Base-by-base conservation (phyloP, 352 stramenopile genomes). In the Globisporangium spinosum region DNA sequence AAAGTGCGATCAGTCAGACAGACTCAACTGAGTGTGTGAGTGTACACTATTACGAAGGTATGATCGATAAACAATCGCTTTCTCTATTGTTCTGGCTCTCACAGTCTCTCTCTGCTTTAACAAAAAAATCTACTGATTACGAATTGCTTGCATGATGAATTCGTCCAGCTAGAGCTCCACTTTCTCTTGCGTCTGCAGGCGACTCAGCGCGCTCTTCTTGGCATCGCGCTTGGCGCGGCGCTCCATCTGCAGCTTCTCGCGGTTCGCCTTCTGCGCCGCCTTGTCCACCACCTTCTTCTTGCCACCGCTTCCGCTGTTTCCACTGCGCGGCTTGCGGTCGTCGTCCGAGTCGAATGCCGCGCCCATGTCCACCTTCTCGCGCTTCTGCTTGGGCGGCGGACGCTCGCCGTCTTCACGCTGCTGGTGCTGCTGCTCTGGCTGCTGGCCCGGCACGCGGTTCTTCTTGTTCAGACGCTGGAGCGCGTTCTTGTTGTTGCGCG, bases 281-380 rank as follows among this genome's bases (percentile, higher is more conserved):
- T 88, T 89, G 63, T 85, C 78, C 17, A 88, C 70, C 27, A 76
- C 76, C 17, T 59, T 62, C 20, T 79, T 80, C 56, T 74, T 77
- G 12, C 70, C 54, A 9, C 55, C 29, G 32, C 32, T 38, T 15
- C 56, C 47, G 23, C 40, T 47, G 40, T 13, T 13, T 40, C 62
- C 58, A 8, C 70, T 49, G 45, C 65, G 55, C 9, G 58, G 56
- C 29, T 65, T 62, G 23, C 66, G 51, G 15, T 83, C 75, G 53
- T 89, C 81, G 45, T 86, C 76, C 47, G 78, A 87, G 69, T 94
- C 83, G 58, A 91, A 94, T 2, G 85, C 82, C 27, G 80, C 78
- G 9, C 85, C 85, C 85, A 93, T 91, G 72, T 93, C 85, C 29
- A 93, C 62, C 49, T 80, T 79, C 67, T 91, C 83, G 15, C 58